Evolutionary conservation across 2,329 filamentous ascomycete genomes (phyloP).

Genomic region (Arthrobotrys entomopaga): DNA sequence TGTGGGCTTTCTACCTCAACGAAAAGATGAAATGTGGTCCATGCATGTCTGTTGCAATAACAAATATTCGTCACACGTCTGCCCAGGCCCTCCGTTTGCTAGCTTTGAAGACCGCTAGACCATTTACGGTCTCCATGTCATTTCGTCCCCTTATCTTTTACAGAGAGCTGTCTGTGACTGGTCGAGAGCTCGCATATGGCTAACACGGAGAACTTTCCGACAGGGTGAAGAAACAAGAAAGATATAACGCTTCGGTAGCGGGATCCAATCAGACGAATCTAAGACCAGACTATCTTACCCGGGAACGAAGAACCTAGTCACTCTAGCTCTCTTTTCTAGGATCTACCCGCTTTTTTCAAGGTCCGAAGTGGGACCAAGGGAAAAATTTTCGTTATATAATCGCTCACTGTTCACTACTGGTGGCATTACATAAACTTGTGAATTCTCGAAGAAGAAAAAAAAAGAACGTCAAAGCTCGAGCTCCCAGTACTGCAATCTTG

Average conservation of each 20-base stretch:
- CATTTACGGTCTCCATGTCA: background rate
- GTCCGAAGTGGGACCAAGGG: background rate
- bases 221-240: slow-evolving; percentile 14
- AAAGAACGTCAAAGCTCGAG: background rate
- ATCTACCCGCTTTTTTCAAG: background rate
- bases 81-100: background rate
- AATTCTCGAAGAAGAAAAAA: background rate
- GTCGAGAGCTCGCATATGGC: slow-evolving; percentile 6
- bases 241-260: slow-evolving; percentile 1
- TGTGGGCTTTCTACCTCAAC: background rate
- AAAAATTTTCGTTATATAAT: slow-evolving; percentile 15
- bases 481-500: background rate
- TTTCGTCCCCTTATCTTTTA: background rate
- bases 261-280: slow-evolving; percentile 9
- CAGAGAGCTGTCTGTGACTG: background rate
- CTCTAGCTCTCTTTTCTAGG: background rate
- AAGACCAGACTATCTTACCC: slow-evolving; percentile 7
- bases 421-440: slow-evolving; percentile 11
- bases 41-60: too few relatives aligned
- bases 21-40: too few relatives aligned
- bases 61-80: background rate
- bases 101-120: background rate
- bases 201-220: slow-evolving; percentile 33
- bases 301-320: background rate
- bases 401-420: background rate